Conservation (phyloP, 371 early-diverging fungal species). For the Cokeromyces recurvatus region DNA sequence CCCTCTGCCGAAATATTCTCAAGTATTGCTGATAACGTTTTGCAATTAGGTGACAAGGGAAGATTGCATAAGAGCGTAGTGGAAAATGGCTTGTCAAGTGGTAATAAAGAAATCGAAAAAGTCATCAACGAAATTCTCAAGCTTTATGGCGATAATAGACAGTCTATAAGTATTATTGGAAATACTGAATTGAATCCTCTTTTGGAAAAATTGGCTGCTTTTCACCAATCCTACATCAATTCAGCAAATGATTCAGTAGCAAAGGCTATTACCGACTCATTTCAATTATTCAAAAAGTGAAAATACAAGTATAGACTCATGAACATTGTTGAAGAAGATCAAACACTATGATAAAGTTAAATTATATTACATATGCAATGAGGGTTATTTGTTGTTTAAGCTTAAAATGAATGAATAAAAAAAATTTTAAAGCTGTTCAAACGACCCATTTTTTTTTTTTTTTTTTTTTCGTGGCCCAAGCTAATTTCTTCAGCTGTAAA, state of each 20-base stretch:
- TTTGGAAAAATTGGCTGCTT: background rate
- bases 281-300: background rate
- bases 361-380: background rate
- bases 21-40: conserved; percentile 7
- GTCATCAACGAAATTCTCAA: background rate
- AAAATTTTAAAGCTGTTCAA: too few species aligned
- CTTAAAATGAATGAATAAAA: background rate
- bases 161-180: background rate
- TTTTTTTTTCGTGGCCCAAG: too few species aligned
- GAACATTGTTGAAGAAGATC: background rate
- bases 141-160: background rate
- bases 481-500: too few species aligned
- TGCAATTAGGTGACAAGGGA: background rate
- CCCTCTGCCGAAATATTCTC: conserved; percentile 5
- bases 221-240: background rate
- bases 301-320: conserved; percentile 1
- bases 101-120: conserved; percentile 1
- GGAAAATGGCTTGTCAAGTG: background rate
- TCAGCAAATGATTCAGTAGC: background rate
- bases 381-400: background rate
- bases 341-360: too few species aligned
- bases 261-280: background rate
- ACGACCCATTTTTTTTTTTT: too few species aligned
- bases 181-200: background rate
- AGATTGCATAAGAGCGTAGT: background rate